Evolutionary conservation across 768 basidiomycete genomes (phyloP).

Genomic region (Lactarius vividus): DNA sequence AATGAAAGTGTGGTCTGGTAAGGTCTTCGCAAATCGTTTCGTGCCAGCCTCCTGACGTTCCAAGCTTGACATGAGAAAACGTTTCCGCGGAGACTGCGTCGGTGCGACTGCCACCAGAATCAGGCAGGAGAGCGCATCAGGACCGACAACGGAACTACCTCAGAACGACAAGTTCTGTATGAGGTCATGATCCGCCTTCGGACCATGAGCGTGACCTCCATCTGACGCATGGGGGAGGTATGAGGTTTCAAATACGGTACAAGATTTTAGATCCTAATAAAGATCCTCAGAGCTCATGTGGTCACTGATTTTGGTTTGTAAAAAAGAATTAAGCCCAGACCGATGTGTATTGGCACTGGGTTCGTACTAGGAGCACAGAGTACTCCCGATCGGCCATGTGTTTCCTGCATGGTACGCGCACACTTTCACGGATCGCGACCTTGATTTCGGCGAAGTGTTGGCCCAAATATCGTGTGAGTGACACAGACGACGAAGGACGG

Average conservation of each 20-base stretch:
- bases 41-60: background rate
- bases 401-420: no score
- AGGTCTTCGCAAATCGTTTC: conserved; percentile 30
- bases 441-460: no score
- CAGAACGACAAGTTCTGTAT: background rate
- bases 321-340: background rate
- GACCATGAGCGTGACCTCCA: background rate
- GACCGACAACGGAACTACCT: conserved; percentile 10
- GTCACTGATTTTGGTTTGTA: no score
- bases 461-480: no score
- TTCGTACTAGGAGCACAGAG: background rate
- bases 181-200: background rate
- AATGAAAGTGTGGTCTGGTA: conserved; percentile 91
- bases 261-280: no score
- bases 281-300: no score
- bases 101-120: conserved; percentile 38
- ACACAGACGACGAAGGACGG: no score
- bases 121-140: conserved; percentile 10
- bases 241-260: no score
- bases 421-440: no score
- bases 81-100: conserved; percentile 71
- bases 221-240: background rate
- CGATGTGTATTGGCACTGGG: background rate
- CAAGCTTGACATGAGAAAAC: conserved; percentile 81
- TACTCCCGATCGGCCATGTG: no score